These are phyloP conservation scores for Panaeolus papilionaceus DNA, from an alignment of 768 basidiomycete genomes.

Conservation along the genomic window DNA sequence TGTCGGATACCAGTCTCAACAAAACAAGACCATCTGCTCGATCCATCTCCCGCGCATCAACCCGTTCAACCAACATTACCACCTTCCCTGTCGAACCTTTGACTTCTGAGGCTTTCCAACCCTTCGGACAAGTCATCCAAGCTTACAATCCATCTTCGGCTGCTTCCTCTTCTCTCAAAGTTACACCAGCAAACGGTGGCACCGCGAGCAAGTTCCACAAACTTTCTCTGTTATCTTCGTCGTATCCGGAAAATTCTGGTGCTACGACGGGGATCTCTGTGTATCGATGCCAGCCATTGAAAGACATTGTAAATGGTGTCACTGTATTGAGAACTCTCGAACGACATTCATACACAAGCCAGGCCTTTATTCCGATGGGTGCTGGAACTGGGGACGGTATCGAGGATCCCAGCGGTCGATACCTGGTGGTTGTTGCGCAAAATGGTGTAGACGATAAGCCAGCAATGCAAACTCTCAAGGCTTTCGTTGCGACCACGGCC, in stretches of 20 bases:
- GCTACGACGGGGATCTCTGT: slow-evolving; percentile 81
- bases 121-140: slow-evolving; percentile 92
- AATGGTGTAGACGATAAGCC: slow-evolving; percentile 82
- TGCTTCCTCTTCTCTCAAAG: slow-evolving; percentile 64
- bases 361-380: slow-evolving; percentile 96
- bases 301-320: slow-evolving; percentile 52
- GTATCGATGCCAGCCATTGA: slow-evolving; percentile 73
- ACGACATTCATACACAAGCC: slow-evolving; percentile 88
- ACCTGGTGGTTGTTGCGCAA: slow-evolving; percentile 87
- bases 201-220: slow-evolving; percentile 95
- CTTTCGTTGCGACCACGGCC: slow-evolving; percentile 78
- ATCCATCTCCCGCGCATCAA: slow-evolving; percentile 18
- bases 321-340: slow-evolving; percentile 80
- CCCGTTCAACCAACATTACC: slow-evolving; percentile 25
- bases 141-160: slow-evolving; percentile 77
- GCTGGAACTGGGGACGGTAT: slow-evolving; percentile 54
- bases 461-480: slow-evolving; percentile 73
- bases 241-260: slow-evolving; percentile 62
- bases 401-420: slow-evolving; percentile 55
- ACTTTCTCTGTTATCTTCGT: slow-evolving; percentile 70
- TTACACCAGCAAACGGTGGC: slow-evolving; percentile 87
- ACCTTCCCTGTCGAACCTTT: slow-evolving; percentile 68
- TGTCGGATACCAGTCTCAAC: neutral
- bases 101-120: slow-evolving; percentile 84
- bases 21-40: slow-evolving; percentile 12